Evolutionary conservation across 768 basidiomycete species (phyloP).

Genomic region (Mycena rebaudengoi): DNA sequence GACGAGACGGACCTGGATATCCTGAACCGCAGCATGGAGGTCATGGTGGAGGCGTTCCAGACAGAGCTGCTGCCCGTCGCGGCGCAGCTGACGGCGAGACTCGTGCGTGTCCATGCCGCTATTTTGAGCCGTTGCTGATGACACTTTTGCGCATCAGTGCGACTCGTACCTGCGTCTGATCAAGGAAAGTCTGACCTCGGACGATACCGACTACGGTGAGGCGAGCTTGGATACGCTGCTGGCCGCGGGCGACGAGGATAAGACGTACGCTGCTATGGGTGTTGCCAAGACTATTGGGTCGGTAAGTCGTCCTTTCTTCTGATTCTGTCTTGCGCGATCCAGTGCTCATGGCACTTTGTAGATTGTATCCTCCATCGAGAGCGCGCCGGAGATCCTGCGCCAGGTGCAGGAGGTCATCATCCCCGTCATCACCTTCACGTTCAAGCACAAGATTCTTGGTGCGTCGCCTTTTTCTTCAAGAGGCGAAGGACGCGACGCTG

Average conservation of each 20-base stretch:
- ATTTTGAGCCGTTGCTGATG: neutral
- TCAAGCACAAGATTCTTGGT: constrained; percentile 84
- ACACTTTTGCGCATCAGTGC: constrained; percentile 53
- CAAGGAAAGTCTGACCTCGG: constrained; percentile 67
- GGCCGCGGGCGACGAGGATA: constrained; percentile 77
- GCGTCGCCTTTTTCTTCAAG: constrained; percentile 28
- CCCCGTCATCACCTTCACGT: constrained; percentile 78
- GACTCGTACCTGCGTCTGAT: constrained; percentile 85
- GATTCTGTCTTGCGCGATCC: constrained; percentile 1
- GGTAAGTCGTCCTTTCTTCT: constrained; percentile 48
- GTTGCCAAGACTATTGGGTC: constrained; percentile 86
- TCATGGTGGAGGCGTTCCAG: constrained; percentile 87
- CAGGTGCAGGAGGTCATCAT: constrained; percentile 86
- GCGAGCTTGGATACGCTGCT: constrained; percentile 66
- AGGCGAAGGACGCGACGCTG: neutral
- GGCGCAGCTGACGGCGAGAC: constrained; percentile 76
- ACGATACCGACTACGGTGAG: constrained; percentile 57
- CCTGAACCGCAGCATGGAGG: constrained; percentile 83
- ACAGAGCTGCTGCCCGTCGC: constrained; percentile 87
- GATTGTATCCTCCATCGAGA: constrained; percentile 81
- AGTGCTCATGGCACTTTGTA: constrained; percentile 36
- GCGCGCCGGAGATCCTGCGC: constrained; percentile 74
- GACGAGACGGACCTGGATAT: constrained; percentile 92
- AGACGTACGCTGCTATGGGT: constrained; percentile 88
- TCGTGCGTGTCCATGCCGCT: constrained; percentile 56